Evolutionary conservation across 148 eudicot species (phyloP), one percentile per base, ranked within the genome.

Genomic region (Euryodendron excelsum): DNA sequence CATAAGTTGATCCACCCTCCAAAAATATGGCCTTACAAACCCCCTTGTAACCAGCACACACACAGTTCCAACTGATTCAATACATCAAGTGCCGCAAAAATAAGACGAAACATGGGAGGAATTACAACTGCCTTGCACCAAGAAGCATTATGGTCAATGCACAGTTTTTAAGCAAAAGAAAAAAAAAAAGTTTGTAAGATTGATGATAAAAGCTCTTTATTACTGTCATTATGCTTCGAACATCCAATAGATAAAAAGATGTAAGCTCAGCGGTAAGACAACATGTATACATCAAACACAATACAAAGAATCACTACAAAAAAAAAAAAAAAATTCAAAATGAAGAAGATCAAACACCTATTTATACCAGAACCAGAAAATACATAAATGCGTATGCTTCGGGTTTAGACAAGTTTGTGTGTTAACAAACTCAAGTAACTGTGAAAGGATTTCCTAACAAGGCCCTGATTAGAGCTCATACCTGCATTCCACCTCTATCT

Each of bases 251-350:
- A 45, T 9, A 48, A n/a, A 13, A 44, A 37, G 18, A 69, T 37
- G 23, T 48, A 50, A n/a, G n/a, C n/a, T n/a, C 53, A 39, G 69
- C 69, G 80, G 66, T 74, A 72, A 28, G 55, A 65, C 33, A 50
- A 12, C 60, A 44, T 55, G 21, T 47, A 33, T 74, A 41, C 73
- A 83, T 79, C 80, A 45, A 48, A 69, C 48, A 56, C 65, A 61
- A 39, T 80, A 50, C 76, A 76, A 78, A 72, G 82, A 75, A 79
- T 78, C 63, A 73, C 78, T 74, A 36, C 50, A n/a, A n/a, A n/a
- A n/a, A n/a, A n/a, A n/a, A n/a, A n/a, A n/a, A 21, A 9, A 62
- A 72, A 84, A 77, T 13, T 45, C 5, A 50, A 31, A 64, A 11
- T 27, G n/a, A n/a, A n/a, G 17, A 31, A 18, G 33, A 77, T 25